These are phyloP conservation scores for Didymellaceae sp. DNA, from an alignment of 2,329 filamentous ascomycete genomes.

Conservation along the genomic window DNA sequence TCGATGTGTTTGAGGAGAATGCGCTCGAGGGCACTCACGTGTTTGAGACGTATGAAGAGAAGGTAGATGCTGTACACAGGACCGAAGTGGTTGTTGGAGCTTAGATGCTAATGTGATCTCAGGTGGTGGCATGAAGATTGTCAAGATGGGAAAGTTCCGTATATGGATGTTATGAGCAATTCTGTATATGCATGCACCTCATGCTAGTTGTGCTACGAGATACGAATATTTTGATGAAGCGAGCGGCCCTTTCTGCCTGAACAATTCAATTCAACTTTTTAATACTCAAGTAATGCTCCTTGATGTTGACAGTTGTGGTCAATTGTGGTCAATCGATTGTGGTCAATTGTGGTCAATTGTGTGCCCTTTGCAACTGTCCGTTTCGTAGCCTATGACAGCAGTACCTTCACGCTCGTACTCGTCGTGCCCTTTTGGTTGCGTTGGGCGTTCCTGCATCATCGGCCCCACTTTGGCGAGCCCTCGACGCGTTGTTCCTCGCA, in stretches of 20 bases:
- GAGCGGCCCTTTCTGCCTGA: neutral
- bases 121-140: slow-evolving; percentile 13
- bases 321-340: no score
- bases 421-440: no score
- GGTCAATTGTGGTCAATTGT: no score
- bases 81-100: slow-evolving; percentile 27
- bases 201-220: slow-evolving; percentile 7
- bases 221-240: slow-evolving; percentile 2
- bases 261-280: neutral
- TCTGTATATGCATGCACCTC: neutral
- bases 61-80: slow-evolving; percentile 33
- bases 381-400: no score
- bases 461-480: slow-evolving; percentile 11
- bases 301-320: no score
- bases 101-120: slow-evolving; percentile 16
- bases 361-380: no score
- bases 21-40: slow-evolving; percentile 35
- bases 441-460: slow-evolving; percentile 16
- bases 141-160: neutral
- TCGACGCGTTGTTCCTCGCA: slow-evolving; percentile 12
- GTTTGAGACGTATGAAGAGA: slow-evolving; percentile 47
- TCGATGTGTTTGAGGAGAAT: slow-evolving; percentile 60
- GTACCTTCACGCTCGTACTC: no score
- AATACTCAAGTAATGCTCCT: no score
- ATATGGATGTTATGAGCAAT: neutral